Evolutionary conservation across 2,329 filamentous ascomycete genomes (phyloP).

Genomic region (Cladosporium phlei): DNA sequence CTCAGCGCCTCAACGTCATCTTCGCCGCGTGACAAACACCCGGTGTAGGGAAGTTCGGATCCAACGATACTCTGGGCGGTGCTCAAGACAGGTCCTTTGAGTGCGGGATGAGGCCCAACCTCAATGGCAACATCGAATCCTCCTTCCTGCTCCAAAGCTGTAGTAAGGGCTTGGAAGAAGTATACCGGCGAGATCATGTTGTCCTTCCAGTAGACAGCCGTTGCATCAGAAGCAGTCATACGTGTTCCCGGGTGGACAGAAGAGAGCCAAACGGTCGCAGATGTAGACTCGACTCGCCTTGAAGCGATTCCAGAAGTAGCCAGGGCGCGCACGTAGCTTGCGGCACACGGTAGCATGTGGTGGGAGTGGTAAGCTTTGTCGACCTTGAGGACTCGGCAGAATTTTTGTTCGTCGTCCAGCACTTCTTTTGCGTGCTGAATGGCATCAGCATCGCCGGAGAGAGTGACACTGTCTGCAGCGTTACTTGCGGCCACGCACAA

Average conservation of each 20-base stretch:
- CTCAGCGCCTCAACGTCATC: not conserved
- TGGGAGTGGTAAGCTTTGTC: conserved; percentile 44
- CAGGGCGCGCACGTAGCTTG: not conserved
- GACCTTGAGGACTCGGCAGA: conserved; percentile 38
- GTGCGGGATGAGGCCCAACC: conserved; percentile 43
- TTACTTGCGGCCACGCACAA: conserved; percentile 33
- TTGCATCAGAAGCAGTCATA: not conserved
- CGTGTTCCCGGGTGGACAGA: not conserved
- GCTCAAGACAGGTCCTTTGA: conserved; percentile 39
- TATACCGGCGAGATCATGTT: conserved; percentile 45
- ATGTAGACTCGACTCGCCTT: too few relatives aligned
- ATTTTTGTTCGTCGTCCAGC: conserved; percentile 31
- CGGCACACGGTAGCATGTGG: conserved; percentile 26
- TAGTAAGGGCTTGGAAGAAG: conserved; percentile 41
- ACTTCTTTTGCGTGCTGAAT: conserved; percentile 32
- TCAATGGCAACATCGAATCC: conserved; percentile 40
- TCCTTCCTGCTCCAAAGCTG: conserved; percentile 20
- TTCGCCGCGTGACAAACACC: not conserved
- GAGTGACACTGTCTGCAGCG: conserved; percentile 39
- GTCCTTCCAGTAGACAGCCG: conserved; percentile 39
- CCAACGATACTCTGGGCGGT: conserved; percentile 26
- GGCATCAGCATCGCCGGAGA: conserved; percentile 40
- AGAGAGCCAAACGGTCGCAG: not conserved
- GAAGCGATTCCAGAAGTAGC: not conserved
- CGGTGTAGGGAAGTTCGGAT: not conserved